Percentiles rank a stretch among this genome's conserved stretches.
phyloP scores from a whole-genome alignment of 2,329 filamentous ascomycete genomes.

The Cercospora janseana region DNA sequence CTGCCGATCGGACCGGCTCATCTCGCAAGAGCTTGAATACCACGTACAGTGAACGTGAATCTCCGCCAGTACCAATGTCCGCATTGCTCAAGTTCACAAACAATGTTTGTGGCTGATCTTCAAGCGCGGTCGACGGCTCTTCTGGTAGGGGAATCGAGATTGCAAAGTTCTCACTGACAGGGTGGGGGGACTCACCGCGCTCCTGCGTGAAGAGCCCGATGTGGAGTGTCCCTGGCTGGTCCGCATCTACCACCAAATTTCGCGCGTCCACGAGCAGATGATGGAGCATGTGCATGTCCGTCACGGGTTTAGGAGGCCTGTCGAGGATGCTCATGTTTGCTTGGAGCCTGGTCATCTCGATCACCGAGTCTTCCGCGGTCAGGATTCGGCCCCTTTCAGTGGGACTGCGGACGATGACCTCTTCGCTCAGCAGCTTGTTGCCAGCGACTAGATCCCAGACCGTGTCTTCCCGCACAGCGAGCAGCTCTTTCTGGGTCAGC shows the following conservation, averaged over 20 bases:
- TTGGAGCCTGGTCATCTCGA: slow-evolving; percentile 86
- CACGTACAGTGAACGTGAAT: slow-evolving; percentile 71
- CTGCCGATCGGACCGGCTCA: slow-evolving; percentile 42
- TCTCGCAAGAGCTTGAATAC: slow-evolving; percentile 74
- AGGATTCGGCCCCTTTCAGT: slow-evolving; percentile 77
- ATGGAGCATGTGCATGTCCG: slow-evolving; percentile 72
- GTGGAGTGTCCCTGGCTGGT: slow-evolving; percentile 72
- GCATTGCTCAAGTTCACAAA: slow-evolving; percentile 81
- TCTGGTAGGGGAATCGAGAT: slow-evolving; percentile 75
- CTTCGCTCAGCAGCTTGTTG: slow-evolving; percentile 89
- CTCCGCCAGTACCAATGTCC: slow-evolving; percentile 65
- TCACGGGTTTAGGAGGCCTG: slow-evolving; percentile 66
- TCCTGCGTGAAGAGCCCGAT: slow-evolving; percentile 75
- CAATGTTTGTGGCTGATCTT: slow-evolving; percentile 73
- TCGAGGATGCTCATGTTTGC: slow-evolving; percentile 94
- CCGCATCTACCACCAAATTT: slow-evolving; percentile 72
- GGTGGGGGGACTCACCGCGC: slow-evolving; percentile 60
- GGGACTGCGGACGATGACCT: slow-evolving; percentile 92
- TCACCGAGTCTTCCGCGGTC: slow-evolving; percentile 88
- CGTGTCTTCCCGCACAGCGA: slow-evolving; percentile 76
- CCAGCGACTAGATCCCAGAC: slow-evolving; percentile 94
- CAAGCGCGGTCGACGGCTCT: slow-evolving; percentile 63
- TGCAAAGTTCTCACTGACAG: slow-evolving; percentile 78
- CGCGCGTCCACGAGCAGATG: slow-evolving; percentile 82
- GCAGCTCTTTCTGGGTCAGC: slow-evolving; percentile 80